A percentile compares a stretch with the other conserved stretches of the same genome.
These are phyloP conservation scores for Cicer pinnatifidum DNA, from an alignment of 306 rosid genomes.

Conservation along the genomic window DNA sequence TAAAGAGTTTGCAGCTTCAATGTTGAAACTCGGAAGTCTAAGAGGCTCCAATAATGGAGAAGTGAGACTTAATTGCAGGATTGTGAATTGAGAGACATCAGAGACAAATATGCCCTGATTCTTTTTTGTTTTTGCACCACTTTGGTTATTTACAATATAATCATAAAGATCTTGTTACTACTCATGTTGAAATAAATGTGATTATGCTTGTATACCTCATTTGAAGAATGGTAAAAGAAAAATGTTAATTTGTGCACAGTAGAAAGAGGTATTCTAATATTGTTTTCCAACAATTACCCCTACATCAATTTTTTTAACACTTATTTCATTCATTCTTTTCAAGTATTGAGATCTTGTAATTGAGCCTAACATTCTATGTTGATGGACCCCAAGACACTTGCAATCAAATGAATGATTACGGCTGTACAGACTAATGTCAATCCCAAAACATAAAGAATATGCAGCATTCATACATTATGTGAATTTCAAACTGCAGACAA, in stretches of 20 bases:
- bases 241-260: background rate
- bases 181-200: conserved; percentile 37
- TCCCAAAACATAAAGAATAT: conserved; percentile 28
- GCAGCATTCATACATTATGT: conserved; percentile 16
- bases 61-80: conserved; percentile 67
- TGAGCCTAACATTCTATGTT: conserved; percentile 14
- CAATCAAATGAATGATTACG: background rate
- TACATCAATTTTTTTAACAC: background rate
- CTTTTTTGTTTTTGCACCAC: conserved; percentile 32
- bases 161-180: conserved; percentile 29
- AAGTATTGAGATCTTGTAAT: conserved; percentile 4
- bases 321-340: conserved; percentile 4
- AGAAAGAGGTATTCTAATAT: conserved; percentile 3
- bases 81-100: conserved; percentile 47
- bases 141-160: conserved; percentile 30
- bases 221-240: conserved; percentile 31
- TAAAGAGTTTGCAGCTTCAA: conserved; percentile 66
- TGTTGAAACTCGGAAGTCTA: conserved; percentile 73
- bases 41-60: conserved; percentile 60
- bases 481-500: conserved; percentile 18
- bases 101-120: conserved; percentile 22
- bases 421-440: conserved; percentile 12
- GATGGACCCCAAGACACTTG: background rate
- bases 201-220: conserved; percentile 33
- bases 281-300: background rate